A percentile compares a stretch with the other conserved stretches of the same genome.
Evolutionary conservation across 2,329 filamentous ascomycete species (phyloP).

Genomic region (Aspergillus terreus): DNA sequence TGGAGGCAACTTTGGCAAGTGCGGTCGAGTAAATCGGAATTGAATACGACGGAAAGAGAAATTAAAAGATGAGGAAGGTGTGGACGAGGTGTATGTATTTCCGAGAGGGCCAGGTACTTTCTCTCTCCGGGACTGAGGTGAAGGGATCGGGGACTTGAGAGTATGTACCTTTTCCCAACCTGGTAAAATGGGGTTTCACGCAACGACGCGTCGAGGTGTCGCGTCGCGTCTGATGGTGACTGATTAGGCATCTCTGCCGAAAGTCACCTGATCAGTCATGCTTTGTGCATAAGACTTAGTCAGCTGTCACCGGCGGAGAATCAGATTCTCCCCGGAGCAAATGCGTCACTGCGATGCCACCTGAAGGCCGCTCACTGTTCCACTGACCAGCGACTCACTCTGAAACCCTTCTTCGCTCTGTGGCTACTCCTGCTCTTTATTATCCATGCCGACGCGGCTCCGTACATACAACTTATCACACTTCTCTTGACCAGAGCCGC

Average conservation of each 20-base stretch:
- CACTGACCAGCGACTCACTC: neutral
- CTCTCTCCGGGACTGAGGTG: neutral
- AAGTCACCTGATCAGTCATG: neutral
- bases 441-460: neutral
- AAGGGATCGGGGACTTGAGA: neutral
- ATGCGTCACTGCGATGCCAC: constrained; percentile 13
- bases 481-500: neutral
- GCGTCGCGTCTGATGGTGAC: neutral
- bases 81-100: neutral
- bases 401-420: too few relatives aligned
- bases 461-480: neutral
- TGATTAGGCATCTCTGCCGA: neutral
- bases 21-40: constrained; percentile 6
- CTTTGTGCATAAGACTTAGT: neutral
- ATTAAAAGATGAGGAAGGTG: constrained; percentile 1
- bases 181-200: constrained; percentile 15
- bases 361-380: neutral
- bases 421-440: neutral
- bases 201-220: constrained; percentile 1
- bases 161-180: constrained; percentile 10
- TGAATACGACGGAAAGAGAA: constrained; percentile 1
- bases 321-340: constrained; percentile 8
- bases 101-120: neutral
- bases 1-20: constrained; percentile 2
- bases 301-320: constrained; percentile 3